phyloP scores from a whole-genome alignment of 2,329 filamentous ascomycete species.

The Cytospora piceicola region DNA sequence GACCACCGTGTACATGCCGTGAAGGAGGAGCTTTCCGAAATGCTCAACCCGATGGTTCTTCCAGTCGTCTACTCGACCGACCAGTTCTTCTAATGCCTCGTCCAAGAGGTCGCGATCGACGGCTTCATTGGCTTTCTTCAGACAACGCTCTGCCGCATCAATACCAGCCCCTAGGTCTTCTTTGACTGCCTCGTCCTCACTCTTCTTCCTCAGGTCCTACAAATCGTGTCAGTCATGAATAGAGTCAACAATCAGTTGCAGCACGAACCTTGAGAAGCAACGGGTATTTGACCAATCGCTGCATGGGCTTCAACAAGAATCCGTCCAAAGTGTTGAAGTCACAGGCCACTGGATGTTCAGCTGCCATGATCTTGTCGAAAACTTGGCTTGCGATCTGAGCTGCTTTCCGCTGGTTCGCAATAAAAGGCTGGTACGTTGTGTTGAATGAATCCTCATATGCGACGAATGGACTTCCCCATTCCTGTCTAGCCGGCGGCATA shows the following conservation, averaged over 20 bases:
- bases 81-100: constrained; percentile 82
- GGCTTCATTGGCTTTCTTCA: constrained; percentile 86
- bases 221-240: constrained; percentile 35
- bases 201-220: constrained; percentile 85
- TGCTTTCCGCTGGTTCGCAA: constrained; percentile 92
- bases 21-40: constrained; percentile 87
- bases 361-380: constrained; percentile 82
- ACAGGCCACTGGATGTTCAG: constrained; percentile 78
- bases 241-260: constrained; percentile 14
- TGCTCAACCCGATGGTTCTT: constrained; percentile 87
- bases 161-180: constrained; percentile 77
- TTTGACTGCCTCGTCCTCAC: constrained; percentile 71
- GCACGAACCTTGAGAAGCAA: constrained; percentile 75
- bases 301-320: constrained; percentile 95
- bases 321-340: constrained; percentile 87
- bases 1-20: constrained; percentile 88
- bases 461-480: constrained; percentile 93
- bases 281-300: constrained; percentile 92
- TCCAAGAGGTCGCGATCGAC: constrained; percentile 85
- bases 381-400: constrained; percentile 81
- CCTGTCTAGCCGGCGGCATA: constrained; percentile 73
- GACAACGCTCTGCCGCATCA: constrained; percentile 77
- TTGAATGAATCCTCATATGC: constrained; percentile 84
- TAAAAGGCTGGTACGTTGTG: constrained; percentile 89
- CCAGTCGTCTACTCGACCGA: constrained; percentile 90